Evolutionary conservation across 1,284 basidiomycete genomes (phyloP).

Genomic region (Ustilago loliicola): DNA sequence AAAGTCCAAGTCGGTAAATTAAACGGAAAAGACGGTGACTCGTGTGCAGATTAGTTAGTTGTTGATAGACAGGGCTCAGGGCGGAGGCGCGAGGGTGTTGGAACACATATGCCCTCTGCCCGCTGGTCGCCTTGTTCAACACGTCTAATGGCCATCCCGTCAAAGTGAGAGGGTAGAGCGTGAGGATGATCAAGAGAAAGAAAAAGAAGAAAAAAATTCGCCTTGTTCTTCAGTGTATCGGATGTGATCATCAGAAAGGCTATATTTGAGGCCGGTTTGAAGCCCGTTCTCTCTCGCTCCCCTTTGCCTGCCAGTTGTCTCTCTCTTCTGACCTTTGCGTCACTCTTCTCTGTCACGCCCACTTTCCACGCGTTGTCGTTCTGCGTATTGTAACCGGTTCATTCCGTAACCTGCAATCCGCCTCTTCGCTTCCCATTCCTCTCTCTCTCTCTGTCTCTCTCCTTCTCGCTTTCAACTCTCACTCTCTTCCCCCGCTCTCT

Average conservation of each 20-base stretch:
- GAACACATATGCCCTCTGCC: not conserved
- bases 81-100: too few relatives aligned
- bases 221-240: not conserved
- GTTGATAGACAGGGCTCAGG: not conserved
- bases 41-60: too few relatives aligned
- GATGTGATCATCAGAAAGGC: not conserved
- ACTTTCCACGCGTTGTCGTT: not conserved
- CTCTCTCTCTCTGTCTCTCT: constrained; percentile 1
- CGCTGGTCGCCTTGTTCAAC: not conserved
- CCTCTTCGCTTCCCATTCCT: not conserved
- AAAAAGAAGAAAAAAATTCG: constrained; percentile 6
- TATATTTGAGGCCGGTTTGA: constrained; percentile 21
- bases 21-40: constrained; percentile 4
- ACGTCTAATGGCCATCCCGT: not conserved
- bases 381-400: constrained; percentile 5
- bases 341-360: not conserved
- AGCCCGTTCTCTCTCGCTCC: constrained; percentile 13
- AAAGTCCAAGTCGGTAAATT: constrained; percentile 4
- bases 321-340: not conserved
- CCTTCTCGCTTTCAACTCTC: constrained; percentile 5
- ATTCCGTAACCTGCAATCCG: not conserved
- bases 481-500: not conserved
- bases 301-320: not conserved
- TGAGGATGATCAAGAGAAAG: not conserved
- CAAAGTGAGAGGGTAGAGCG: not conserved